Base-by-base conservation (phyloP, 2,329 filamentous ascomycete genomes). In the Pseudocercospora pini-densiflorae region DNA sequence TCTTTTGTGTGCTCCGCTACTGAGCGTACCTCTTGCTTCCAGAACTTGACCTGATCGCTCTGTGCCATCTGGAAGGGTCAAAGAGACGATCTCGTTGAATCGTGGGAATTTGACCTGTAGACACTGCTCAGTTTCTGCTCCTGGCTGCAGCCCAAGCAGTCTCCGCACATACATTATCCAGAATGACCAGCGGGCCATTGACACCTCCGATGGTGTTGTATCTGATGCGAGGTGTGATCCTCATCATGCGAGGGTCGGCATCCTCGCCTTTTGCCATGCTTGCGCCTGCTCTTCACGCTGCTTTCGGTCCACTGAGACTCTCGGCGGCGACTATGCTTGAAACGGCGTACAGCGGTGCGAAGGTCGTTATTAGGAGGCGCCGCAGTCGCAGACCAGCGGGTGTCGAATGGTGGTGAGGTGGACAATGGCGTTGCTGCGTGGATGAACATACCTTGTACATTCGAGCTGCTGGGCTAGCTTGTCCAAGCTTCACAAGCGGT, bases 141-240 rank as follows among this genome's bases (percentile, higher is more conserved):
- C 31, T 23, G n/a, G 31, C 5, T 24, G 31, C 8, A n/a, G 29
- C 27, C 16, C n/a, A 7, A 16, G 23, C 8, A 33, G 19, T 19
- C 10, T 31, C 9, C 23, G 70, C 61, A 83, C 89, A 74, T 81
- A 97, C 94, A 88, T 97, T 96, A 80, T 98, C 95, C 73, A 99
- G 88, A 78, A 99, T 94, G 79, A 99, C 95, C 81, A 99, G 88
- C 76, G 95, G 95, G 67, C 95, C 95, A 84, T 99, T 99, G 82
- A 99, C 90, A 85, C 94, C 94, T 78, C 93, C 92, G 79, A 99
- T 93, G 75, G 95, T 99, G 86, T 99, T 99, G 89, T 99, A 99
- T 77, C 91, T 90, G 82, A 98, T 87, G 79, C 89, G 85, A 73
- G 90, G 90, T 78, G 89, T 87, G 79, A 92, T 82, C 74, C 79